Base-by-base conservation (phyloP, 2,329 filamentous ascomycete genomes). In the Chaetomium sp. region DNA sequence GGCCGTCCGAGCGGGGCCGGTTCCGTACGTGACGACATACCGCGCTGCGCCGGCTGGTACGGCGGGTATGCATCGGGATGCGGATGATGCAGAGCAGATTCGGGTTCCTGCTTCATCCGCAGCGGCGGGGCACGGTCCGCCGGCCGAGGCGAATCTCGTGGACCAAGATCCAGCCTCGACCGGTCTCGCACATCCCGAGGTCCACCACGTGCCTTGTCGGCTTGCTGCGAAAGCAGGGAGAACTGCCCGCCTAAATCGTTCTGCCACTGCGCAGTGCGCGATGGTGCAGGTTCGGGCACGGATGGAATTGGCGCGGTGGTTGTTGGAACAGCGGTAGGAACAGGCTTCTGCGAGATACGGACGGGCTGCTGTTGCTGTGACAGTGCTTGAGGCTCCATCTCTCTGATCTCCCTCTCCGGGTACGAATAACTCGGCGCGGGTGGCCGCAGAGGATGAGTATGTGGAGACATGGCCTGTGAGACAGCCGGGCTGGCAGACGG, bases 81-180 rank as follows among this genome's bases (percentile, higher is more conserved):
- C 19, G 19, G 76, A 40, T 73, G 76, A 54, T 71, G 72, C n/a
- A 72, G 61, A 47, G 55, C 14, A 10, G 61, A 59, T 37, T 80
- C 78, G 3, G 73, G 73, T 60, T 81, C 79, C 59, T 79, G 76
- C 65, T 81, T 80, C 48, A 80, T 70, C 34, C 70, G 71, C 51
- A 70, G 58, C 35, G 61, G 60, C 14, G 19, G 19, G 19, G 56
- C 56, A 35, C 64, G 57, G 34, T 65, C 62, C 11, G 57, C 64
- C 54, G 62, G 59, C 49, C 63, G 56, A 49, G 64, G 53, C 7
- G 64, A 59, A n/a, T 67, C 65, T 49, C 68, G 64, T 43, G 62
- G 64, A 42, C 63, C 59, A 38, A 65, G 40, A n/a, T 66, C 59
- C 44, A 62, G 48, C 45, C 59, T 56, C 36, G 58, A 58, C 5